phyloP scores from a whole-genome alignment of 345 rosid genomes.

The Populus alba region DNA sequence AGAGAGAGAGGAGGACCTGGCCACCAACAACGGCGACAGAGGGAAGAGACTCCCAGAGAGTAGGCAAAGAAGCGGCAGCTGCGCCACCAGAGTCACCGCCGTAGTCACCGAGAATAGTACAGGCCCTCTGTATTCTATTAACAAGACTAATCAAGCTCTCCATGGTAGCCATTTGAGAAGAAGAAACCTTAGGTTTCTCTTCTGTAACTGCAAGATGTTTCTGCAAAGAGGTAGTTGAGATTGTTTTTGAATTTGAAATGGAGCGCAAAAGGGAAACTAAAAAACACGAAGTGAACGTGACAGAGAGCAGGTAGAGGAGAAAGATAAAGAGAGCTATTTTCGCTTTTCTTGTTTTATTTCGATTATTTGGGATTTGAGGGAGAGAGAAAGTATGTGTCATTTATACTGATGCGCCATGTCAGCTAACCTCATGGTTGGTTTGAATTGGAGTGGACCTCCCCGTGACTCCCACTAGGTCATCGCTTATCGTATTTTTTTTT shows the following conservation, averaged over 20 bases:
- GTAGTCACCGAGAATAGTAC: slow-evolving; percentile 61
- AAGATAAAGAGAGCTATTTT: slow-evolving; percentile 7
- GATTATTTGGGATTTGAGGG: background rate
- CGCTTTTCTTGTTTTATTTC: background rate
- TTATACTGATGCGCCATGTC: background rate
- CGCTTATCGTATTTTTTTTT: background rate
- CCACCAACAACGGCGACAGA: slow-evolving; percentile 68
- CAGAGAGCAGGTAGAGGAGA: slow-evolving; percentile 3
- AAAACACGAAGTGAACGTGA: slow-evolving; percentile 9
- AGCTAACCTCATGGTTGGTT: background rate
- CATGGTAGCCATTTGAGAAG: slow-evolving; percentile 38
- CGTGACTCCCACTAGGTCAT: background rate
- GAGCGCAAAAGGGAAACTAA: slow-evolving; percentile 1
- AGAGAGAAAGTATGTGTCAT: background rate
- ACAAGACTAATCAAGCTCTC: slow-evolving; percentile 58
- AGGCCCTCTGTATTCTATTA: slow-evolving; percentile 54
- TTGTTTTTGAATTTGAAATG: slow-evolving; percentile 1
- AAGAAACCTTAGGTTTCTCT: background rate
- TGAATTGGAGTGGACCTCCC: background rate
- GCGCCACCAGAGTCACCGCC: slow-evolving; percentile 28
- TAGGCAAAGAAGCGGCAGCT: slow-evolving; percentile 35
- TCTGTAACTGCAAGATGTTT: background rate
- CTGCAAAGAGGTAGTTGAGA: background rate
- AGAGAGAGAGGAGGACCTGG: slow-evolving; percentile 31
- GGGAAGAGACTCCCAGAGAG: slow-evolving; percentile 77